These are phyloP conservation scores for Obelidium mucronatum DNA, from an alignment of 192 early-diverging fungal genomes.

Conservation along the genomic window DNA sequence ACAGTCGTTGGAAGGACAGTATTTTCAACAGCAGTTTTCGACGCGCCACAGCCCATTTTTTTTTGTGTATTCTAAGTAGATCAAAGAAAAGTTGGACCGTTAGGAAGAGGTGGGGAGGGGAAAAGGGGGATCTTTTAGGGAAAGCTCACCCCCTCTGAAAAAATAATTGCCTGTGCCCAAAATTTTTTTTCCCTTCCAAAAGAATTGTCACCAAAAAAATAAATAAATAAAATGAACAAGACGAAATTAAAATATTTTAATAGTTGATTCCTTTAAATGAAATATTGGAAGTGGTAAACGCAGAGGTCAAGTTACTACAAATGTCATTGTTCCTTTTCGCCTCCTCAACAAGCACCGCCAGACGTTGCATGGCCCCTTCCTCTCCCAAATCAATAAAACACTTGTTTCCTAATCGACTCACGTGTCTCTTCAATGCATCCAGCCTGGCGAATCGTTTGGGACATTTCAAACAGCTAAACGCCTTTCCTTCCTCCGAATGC, in stretches of 20 bases:
- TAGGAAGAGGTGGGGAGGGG: too few relatives aligned
- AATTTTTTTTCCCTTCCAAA: too few relatives aligned
- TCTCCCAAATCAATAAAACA: slow-evolving; percentile 44
- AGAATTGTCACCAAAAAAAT: too few relatives aligned
- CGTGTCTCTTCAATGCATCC: slow-evolving; percentile 55
- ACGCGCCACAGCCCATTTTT: slow-evolving; percentile 48
- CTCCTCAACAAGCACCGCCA: slow-evolving; percentile 12
- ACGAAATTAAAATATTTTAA: too few relatives aligned
- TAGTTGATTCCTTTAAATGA: too few relatives aligned
- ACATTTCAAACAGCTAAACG: slow-evolving; percentile 58
- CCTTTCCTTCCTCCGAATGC: slow-evolving; percentile 55
- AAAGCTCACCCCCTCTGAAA: too few relatives aligned
- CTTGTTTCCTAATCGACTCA: slow-evolving; percentile 38
- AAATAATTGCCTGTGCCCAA: too few relatives aligned
- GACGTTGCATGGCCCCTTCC: slow-evolving; percentile 6
- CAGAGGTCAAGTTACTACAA: too few relatives aligned
- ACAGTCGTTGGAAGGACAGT: slow-evolving; percentile 27
- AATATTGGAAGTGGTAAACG: too few relatives aligned
- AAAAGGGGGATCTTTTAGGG: too few relatives aligned
- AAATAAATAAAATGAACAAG: too few relatives aligned
- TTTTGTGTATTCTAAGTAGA: neutral
- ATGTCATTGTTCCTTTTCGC: too few relatives aligned
- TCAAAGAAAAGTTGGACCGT: neutral
- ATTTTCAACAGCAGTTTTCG: slow-evolving; percentile 33
- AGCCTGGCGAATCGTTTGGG: slow-evolving; percentile 58